Evolutionary conservation across 73 alveolate genomes (phyloP).

Genomic region (Paramecium pentaurelia): DNA sequence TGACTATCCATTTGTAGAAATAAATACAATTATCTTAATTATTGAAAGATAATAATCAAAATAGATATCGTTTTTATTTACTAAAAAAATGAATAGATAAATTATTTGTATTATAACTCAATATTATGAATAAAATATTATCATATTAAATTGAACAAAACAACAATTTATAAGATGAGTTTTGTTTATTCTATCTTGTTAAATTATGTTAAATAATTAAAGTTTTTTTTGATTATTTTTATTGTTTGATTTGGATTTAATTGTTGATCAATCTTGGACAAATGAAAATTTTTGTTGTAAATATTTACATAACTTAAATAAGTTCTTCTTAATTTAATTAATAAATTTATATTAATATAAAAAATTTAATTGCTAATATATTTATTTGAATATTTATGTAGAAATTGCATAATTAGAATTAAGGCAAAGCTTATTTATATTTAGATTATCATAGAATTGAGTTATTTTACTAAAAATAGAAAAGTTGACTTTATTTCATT

Average conservation of each 20-base stretch:
- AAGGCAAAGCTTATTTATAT: neutral
- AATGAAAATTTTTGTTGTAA: neutral
- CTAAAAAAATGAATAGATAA: neutral
- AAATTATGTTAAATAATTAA: neutral
- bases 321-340: neutral
- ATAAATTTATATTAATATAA: neutral
- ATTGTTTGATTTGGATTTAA: neutral
- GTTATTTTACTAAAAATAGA: too few relatives aligned
- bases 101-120: neutral
- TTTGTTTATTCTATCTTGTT: neutral
- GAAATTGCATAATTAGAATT: neutral
- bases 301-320: neutral
- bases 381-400: too few relatives aligned
- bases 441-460: neutral
- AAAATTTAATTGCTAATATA: neutral
- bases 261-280: neutral
- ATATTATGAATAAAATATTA: too few relatives aligned
- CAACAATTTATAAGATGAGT: neutral
- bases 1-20: neutral
- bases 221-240: neutral
- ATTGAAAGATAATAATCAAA: neutral
- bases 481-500: neutral
- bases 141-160: neutral
- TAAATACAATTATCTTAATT: neutral
- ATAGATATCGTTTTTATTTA: neutral